Base-by-base conservation (phyloP, 495 filamentous ascomycete genomes). In the Chaetomidium leptoderma region DNA sequence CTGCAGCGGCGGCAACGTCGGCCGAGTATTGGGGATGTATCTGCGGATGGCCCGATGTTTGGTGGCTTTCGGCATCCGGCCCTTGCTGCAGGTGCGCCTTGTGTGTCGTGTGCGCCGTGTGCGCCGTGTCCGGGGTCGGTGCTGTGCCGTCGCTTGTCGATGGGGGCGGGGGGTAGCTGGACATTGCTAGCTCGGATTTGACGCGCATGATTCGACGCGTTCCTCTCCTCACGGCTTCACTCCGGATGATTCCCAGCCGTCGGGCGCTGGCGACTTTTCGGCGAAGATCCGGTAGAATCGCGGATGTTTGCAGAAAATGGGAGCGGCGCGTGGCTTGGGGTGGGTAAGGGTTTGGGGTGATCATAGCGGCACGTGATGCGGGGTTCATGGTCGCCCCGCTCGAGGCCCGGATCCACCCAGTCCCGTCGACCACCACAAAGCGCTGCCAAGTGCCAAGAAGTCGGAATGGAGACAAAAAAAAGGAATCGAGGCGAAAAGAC, bases 261-360 rank as follows among this genome's bases (percentile, higher is more conserved):
- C 26, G 47, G 29, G 27, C 49, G 43, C 59, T 57, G 63, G 63
- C 53, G 53, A 60, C 26, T 60, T 57, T 54, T 65, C 63, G 63
- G 63, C 39, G 59, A 62, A 65, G 63, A 51, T 65, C 63, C 63
- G 63, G 63, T 55, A 56, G 63, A 65, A 65, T 65, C 52, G 59
- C 63, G 63, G 63, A 32, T 55, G 52, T 60, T 56, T 55, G 47
- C 26, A 30, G 21, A 6, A 30, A 4, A 45, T 11, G 17, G 4
- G 26, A 39, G 5, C 37, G 13, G 6, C n/a, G 17, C 17, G 37
- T 17, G 37, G 17, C 37, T 19, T 40, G 5, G 4, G 3, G 10
- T 13, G 35, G 32, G 6, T 33, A 11, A 6, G 32, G 32, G 32
- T 11, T 11, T 33, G 32, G 32, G n/a, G 39, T 19, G 39, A 42